Evolutionary conservation across 768 basidiomycete genomes (phyloP).

Genomic region (Phlebiopsis gigantea): DNA sequence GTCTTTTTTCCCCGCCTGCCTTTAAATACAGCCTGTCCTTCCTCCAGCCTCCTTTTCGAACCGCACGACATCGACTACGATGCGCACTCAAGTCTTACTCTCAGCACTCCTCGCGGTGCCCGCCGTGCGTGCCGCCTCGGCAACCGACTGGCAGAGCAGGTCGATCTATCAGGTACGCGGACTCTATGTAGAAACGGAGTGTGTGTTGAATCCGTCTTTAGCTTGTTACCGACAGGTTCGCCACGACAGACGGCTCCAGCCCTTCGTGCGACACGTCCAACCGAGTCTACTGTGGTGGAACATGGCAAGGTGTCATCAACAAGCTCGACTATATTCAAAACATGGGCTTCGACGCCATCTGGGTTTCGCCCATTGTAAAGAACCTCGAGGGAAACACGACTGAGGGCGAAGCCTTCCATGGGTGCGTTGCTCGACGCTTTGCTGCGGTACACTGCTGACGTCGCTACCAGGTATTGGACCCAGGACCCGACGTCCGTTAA

Average conservation of each 20-base stretch:
- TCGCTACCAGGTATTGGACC: constrained; percentile 42
- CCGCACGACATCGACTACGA: constrained; percentile 4
- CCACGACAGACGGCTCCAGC: constrained; percentile 36
- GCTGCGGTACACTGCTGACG: neutral
- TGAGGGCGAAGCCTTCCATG: constrained; percentile 54
- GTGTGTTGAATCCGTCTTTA: constrained; percentile 12
- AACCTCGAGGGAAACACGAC: constrained; percentile 44
- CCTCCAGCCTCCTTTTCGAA: neutral
- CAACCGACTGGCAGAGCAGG: constrained; percentile 45
- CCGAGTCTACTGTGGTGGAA: constrained; percentile 53
- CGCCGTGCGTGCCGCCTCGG: constrained; percentile 31
- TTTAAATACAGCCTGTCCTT: neutral
- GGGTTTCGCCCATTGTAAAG: constrained; percentile 51
- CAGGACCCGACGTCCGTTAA: constrained; percentile 44
- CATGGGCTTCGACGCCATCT: constrained; percentile 56
- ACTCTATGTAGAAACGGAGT: neutral
- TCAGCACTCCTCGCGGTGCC: constrained; percentile 16
- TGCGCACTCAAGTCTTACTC: constrained; percentile 9
- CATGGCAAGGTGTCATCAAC: constrained; percentile 44
- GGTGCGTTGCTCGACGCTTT: constrained; percentile 26
- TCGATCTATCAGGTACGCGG: constrained; percentile 48
- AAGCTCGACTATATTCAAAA: constrained; percentile 60
- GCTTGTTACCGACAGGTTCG: constrained; percentile 59
- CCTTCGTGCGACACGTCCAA: constrained; percentile 39
- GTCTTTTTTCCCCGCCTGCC: constrained; percentile 1